A percentile compares a stretch with the other conserved stretches of the same genome.
Conservation (phyloP, 1,284 basidiomycete genomes). For the Leccinum pachyderme region DNA sequence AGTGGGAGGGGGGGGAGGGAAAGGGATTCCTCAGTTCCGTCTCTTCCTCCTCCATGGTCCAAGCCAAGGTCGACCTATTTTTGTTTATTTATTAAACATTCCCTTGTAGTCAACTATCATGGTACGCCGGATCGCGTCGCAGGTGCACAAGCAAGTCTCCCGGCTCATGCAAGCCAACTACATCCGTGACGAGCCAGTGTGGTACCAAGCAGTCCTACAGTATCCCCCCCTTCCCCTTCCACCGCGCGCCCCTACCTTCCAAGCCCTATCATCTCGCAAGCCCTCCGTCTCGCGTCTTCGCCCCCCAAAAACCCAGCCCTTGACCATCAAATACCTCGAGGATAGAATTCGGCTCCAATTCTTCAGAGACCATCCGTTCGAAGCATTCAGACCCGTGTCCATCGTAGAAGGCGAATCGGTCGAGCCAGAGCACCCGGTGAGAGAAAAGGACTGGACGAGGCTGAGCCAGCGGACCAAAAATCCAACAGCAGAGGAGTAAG, state of each 20-base stretch:
- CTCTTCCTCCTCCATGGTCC: slow-evolving; percentile 54
- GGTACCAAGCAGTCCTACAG: slow-evolving; percentile 84
- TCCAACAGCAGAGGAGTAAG: slow-evolving; percentile 89
- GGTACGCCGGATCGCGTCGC: slow-evolving; percentile 82
- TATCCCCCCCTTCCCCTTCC: slow-evolving; percentile 88
- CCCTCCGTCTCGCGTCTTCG: slow-evolving; percentile 33
- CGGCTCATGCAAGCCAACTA: slow-evolving; percentile 76
- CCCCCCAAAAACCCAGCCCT: slow-evolving; percentile 52
- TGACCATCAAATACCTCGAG: slow-evolving; percentile 78
- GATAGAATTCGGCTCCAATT: slow-evolving; percentile 89
- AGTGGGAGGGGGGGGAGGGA: slow-evolving; percentile 78
- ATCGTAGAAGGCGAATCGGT: slow-evolving; percentile 72
- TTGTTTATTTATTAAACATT: neutral
- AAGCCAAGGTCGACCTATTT: slow-evolving; percentile 1
- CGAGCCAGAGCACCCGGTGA: slow-evolving; percentile 54
- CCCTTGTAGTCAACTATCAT: slow-evolving; percentile 39
- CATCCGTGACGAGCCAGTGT: slow-evolving; percentile 72
- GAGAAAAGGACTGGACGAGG: slow-evolving; percentile 68
- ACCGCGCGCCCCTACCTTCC: slow-evolving; percentile 62
- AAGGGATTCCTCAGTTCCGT: slow-evolving; percentile 78
- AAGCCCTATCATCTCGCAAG: slow-evolving; percentile 37
- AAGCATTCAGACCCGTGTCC: slow-evolving; percentile 80
- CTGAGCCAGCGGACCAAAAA: slow-evolving; percentile 80
- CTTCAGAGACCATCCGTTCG: slow-evolving; percentile 95
- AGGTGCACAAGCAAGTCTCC: slow-evolving; percentile 87